Evolutionary conservation across 176 grass and related monocot species (phyloP), one percentile per base, ranked within the genome.

Genomic region (Leersia perrieri): DNA sequence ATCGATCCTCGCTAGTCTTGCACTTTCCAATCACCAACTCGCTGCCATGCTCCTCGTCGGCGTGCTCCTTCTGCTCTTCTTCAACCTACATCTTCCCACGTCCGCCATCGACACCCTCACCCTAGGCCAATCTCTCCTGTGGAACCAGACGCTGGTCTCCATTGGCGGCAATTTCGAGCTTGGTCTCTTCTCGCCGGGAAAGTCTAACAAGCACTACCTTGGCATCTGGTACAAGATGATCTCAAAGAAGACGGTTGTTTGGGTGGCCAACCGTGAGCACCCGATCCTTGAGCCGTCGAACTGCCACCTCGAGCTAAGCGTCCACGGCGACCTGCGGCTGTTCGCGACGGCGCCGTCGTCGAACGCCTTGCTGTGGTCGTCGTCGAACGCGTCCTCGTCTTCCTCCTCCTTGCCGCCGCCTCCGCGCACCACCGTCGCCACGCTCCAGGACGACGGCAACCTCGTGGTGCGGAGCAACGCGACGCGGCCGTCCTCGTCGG

Each of bases 161-260:
- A 49, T 70, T 49, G 77, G 60, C 28, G 88, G 91, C 73, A 88
- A 88, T 30, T 91, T 94, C 44, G 91, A 87, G 82, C 80, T 91
- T 32, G 91, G 91, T 11, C 68, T 94, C 84, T 94, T 88, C 85
- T 75, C 74, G 23, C 91, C 88, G 0, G 77, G 87, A 40, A 80
- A 82, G 3, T 88, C 91, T 33, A 31, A 60, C 18, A 85, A 83
- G 34, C 84, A 90, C 42, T 94, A 91, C 74, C 51, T 94, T 22
- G 85, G 66, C 75, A 88, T 88, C 82, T 88, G 87, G 87, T 88
- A 80, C 87, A 88, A 80, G 81, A 88, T 84, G 63, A 75, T 94
- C 67, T 68, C 91, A 62, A 78, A 85, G 22, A 28, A 67, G 66
- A 91, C 85, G 26, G 35, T 79, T 1, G 91, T 91, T 9, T 94